Base-by-base conservation (phyloP, 2,329 filamentous ascomycete species). In the Aureobasidium sp. region DNA sequence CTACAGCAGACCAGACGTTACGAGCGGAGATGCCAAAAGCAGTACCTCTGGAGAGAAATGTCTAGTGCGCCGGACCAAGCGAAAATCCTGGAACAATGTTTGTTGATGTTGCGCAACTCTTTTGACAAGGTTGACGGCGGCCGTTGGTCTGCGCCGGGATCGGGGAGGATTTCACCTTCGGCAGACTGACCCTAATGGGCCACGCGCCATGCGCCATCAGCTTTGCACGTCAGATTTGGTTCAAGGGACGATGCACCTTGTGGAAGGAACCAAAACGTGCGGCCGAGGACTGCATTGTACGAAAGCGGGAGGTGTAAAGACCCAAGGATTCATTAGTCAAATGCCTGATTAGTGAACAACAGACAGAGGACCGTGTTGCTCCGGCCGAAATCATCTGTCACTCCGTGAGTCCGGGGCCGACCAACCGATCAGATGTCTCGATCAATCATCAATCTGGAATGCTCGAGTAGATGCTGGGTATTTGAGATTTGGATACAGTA, bases 61-160 rank as follows among this genome's bases (percentile, higher is more conserved):
- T 27, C 42, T 29, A 27, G 29, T 45, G 34, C 27, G 29, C 29
- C 39, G 53, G 41, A 45, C 53, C 53, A 41, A 57, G 42, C 15
- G 30, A 13, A 16, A 30, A 6, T 25, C 5, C 21, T 21, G 21
- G 21, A 21, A 21, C 21, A 21, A 21, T 21, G 21, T 21, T 21
- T 21, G 21, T 21, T 21, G 21, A 21, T 45, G 53, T 36, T 48
- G 34, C 42, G 54, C 54, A 48, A 58, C 42, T 39, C 21, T 21
- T 21, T 21, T 27, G 16, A 45, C 42, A 58, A 58, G 54, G 54
- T 58, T 58, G 42, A 39, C 54, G 54, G 54, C 54, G 30, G 54
- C 54, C 54, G 54, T 58, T 58, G 13, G n/a, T 6, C 34, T 48
- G 42, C 42, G 54, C 54, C 54, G 21, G 10, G 21, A 25, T 58